Conservation (phyloP, 1,284 basidiomycete genomes). For the Cystobasidiaceae sp. region DNA sequence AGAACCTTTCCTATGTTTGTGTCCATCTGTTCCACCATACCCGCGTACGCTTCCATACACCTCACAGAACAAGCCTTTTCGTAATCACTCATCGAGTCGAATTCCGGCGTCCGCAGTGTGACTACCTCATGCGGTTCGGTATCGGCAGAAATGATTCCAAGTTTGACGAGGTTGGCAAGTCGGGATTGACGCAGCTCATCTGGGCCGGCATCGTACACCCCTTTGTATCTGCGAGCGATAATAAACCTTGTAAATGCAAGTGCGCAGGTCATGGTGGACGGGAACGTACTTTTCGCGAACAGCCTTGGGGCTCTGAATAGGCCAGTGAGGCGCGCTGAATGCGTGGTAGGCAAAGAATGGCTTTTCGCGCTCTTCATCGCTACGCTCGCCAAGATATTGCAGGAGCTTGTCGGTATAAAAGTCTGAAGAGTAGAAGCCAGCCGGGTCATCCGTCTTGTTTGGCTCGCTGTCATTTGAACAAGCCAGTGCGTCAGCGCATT, state of each 20-base stretch:
- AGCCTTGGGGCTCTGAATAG: constrained; percentile 34
- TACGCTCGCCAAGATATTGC: background rate
- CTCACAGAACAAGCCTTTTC: constrained; percentile 39
- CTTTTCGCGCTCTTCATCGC: constrained; percentile 18
- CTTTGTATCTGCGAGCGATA: constrained; percentile 23
- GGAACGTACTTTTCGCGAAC: constrained; percentile 31
- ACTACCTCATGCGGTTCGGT: constrained; percentile 27
- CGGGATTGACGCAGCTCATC: constrained; percentile 35
- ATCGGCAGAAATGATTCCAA: constrained; percentile 23
- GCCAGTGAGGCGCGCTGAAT: constrained; percentile 33
- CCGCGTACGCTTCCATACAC: constrained; percentile 45
- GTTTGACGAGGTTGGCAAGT: constrained; percentile 35
- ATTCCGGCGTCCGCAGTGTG: constrained; percentile 14
- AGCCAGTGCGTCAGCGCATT: background rate
- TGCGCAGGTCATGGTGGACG: background rate
- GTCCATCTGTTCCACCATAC: constrained; percentile 46
- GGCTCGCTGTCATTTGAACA: background rate
- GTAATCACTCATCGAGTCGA: constrained; percentile 38
- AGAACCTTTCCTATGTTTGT: constrained; percentile 30
- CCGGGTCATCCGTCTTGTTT: background rate
- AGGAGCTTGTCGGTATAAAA: constrained; percentile 34
- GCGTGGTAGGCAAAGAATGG: constrained; percentile 38
- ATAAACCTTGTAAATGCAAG: background rate
- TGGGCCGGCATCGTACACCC: constrained; percentile 13
- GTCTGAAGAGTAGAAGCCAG: constrained; percentile 37